phyloP scores from a whole-genome alignment of 1,284 basidiomycete species.

The Microbotryum intermedium region DNA sequence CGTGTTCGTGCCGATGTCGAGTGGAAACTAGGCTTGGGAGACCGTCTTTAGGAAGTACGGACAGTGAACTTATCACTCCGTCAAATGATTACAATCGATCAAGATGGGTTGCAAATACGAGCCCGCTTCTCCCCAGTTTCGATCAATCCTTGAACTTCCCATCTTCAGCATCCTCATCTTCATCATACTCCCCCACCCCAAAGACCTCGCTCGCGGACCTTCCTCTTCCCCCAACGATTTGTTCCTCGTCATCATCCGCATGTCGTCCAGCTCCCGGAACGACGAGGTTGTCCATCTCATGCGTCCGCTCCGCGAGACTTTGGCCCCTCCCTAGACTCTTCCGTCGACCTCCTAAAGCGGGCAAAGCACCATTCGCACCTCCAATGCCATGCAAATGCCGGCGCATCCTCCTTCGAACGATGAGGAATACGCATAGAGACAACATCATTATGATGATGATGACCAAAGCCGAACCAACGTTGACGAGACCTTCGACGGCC shows the following conservation, averaged over 20 bases:
- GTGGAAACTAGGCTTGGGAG: no score
- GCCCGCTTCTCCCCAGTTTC: no score
- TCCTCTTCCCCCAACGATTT: constrained; percentile 31
- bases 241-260: background rate
- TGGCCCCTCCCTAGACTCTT: background rate
- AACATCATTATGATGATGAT: constrained; percentile 65
- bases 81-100: no score
- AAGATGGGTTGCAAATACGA: no score
- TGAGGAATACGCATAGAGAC: constrained; percentile 62
- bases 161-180: constrained; percentile 51
- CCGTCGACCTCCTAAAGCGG: background rate
- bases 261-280: no score
- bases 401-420: constrained; percentile 48
- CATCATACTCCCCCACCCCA: constrained; percentile 17
- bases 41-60: no score
- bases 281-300: no score
- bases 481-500: constrained; percentile 64
- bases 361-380: background rate
- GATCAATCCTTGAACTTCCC: constrained; percentile 37
- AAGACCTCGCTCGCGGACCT: constrained; percentile 4
- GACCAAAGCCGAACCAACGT: constrained; percentile 76
- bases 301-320: no score
- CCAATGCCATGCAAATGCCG: constrained; percentile 6
- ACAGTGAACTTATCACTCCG: no score
- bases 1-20: no score